A percentile compares a stretch with the other conserved stretches of the same genome.
phyloP scores from a whole-genome alignment of 164 flowering plant species.

The Warburgia ugandensis region DNA sequence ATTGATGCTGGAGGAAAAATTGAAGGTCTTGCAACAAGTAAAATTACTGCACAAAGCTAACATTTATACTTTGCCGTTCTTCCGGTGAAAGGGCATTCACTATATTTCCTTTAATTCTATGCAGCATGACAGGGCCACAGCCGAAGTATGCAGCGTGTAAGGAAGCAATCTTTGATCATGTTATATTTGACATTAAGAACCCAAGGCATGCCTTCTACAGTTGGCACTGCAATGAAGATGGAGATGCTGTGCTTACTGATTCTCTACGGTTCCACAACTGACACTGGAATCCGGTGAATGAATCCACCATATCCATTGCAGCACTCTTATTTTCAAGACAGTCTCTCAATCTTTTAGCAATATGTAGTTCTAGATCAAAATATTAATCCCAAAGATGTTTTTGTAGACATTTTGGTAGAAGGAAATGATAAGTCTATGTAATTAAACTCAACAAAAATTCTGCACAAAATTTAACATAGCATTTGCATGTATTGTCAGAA shows the following conservation, averaged over 20 bases:
- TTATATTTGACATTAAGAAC: constrained; percentile 72
- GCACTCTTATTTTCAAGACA: too few relatives aligned
- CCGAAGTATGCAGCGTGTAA: constrained; percentile 73
- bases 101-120: background rate
- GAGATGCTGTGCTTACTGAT: constrained; percentile 55
- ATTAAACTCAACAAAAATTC: too few relatives aligned
- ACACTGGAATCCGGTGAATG: constrained; percentile 31
- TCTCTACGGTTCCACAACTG: constrained; percentile 53
- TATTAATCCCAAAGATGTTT: too few relatives aligned
- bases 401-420: too few relatives aligned
- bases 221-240: constrained; percentile 84
- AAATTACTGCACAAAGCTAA: background rate
- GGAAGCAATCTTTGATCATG: constrained; percentile 85
- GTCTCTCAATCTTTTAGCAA: too few relatives aligned
- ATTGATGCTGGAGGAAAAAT: constrained; percentile 91
- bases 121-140: constrained; percentile 82
- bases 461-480: too few relatives aligned
- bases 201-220: constrained; percentile 62
- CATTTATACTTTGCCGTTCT: background rate
- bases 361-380: too few relatives aligned
- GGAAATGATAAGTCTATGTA: too few relatives aligned
- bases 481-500: too few relatives aligned
- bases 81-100: background rate
- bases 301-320: too few relatives aligned
- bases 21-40: constrained; percentile 76